Evolutionary conservation across 345 rosid species (phyloP).

Genomic region (Euphorbia pulcherrima): DNA sequence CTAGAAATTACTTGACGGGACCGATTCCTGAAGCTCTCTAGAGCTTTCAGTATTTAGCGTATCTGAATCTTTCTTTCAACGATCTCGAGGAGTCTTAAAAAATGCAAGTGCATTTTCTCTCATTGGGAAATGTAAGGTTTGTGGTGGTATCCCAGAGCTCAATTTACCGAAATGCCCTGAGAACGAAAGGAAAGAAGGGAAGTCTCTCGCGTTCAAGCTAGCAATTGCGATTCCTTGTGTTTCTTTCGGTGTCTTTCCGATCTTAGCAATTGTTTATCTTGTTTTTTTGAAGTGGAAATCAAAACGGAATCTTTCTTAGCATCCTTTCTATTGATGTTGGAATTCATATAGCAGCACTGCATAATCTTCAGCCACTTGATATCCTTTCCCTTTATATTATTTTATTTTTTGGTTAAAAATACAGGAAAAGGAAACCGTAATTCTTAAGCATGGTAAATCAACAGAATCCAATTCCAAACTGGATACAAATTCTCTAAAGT

Average conservation of each 20-base stretch:
- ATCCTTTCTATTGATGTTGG: background rate
- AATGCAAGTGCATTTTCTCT: constrained; percentile 31
- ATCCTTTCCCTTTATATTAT: too few species aligned
- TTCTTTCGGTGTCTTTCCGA: background rate
- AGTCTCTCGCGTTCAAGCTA: background rate
- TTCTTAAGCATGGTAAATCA: too few species aligned
- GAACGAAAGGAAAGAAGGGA: background rate
- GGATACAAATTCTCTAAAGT: too few species aligned
- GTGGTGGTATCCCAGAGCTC: constrained; percentile 30
- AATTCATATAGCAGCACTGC: too few species aligned
- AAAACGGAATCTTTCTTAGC: background rate
- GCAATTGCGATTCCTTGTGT: background rate
- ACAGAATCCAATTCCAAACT: too few species aligned
- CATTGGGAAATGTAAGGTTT: constrained; percentile 29
- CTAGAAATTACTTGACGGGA: constrained; percentile 35
- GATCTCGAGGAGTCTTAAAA: constrained; percentile 38
- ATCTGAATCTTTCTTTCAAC: constrained; percentile 39
- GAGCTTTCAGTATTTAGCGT: background rate
- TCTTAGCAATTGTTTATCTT: constrained; percentile 4
- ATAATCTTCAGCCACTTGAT: too few species aligned
- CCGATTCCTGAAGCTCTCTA: constrained; percentile 20
- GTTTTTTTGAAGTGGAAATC: background rate
- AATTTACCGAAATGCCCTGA: constrained; percentile 14
- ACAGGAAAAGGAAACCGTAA: too few species aligned
- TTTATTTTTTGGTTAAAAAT: too few species aligned